Conservation (phyloP, 768 basidiomycete species). For the Holtermanniella nyarrowii region DNA sequence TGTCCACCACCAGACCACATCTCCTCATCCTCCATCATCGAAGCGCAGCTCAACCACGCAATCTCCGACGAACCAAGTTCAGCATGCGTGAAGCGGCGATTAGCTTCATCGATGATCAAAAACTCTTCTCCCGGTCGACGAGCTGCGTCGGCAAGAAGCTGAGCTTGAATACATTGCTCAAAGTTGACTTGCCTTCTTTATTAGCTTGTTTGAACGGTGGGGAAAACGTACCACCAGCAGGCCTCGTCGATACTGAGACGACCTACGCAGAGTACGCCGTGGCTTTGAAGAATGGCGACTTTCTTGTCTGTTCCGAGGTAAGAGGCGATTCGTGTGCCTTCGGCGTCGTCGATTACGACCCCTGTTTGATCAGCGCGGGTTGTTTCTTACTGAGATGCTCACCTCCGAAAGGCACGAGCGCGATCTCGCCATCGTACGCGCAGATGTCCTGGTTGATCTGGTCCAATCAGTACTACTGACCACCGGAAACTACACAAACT, state of each 20-base stretch:
- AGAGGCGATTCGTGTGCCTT: conserved; percentile 19
- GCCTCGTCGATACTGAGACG: conserved; percentile 23
- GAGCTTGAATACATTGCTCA: conserved; percentile 24
- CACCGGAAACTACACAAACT: background rate
- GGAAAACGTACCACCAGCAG: conserved; percentile 18
- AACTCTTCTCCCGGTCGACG: conserved; percentile 2
- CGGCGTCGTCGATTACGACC: conserved; percentile 16
- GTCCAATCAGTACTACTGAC: conserved; percentile 1
- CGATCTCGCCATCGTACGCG: conserved; percentile 16
- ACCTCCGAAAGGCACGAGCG: conserved; percentile 24
- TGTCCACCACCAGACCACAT: conserved; percentile 17
- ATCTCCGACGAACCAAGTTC: conserved; percentile 22
- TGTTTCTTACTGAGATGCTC: background rate
- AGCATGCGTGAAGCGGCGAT: conserved; percentile 13
- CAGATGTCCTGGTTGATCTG: conserved; percentile 27
- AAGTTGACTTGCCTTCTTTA: conserved; percentile 17
- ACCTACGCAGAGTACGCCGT: conserved; percentile 16
- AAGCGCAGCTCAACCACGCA: conserved; percentile 19
- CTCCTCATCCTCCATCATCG: conserved; percentile 22
- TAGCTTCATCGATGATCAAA: conserved; percentile 13
- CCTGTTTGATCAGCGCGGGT: conserved; percentile 2
- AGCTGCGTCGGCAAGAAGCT: conserved; percentile 21
- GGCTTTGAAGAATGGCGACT: conserved; percentile 21
- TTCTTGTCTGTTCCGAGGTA: conserved; percentile 9
- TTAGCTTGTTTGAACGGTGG: background rate